Conservation (phyloP, 805 yeast species). For the Cyberlindnera bimundalis region DNA sequence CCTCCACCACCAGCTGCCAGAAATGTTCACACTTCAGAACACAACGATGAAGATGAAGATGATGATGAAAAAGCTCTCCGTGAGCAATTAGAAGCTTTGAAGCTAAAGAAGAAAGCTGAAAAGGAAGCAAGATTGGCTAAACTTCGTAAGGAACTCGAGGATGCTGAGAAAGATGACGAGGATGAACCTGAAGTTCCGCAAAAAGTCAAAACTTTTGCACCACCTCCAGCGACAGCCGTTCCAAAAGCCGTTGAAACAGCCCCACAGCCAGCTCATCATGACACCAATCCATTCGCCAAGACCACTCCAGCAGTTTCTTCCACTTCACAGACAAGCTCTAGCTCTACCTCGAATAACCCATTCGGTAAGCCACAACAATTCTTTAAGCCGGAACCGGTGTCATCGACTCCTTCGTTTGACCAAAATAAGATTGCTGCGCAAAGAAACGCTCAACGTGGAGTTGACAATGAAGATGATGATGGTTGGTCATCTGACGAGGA, state of each 20-base stretch:
- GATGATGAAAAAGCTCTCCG: constrained; percentile 46
- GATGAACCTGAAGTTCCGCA: constrained; percentile 31
- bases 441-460: constrained; percentile 63
- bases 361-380: constrained; percentile 49
- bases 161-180: constrained; percentile 41
- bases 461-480: constrained; percentile 32
- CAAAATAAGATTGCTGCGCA: constrained; percentile 62
- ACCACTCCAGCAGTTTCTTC: constrained; percentile 18
- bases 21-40: constrained; percentile 1
- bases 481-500: constrained; percentile 34
- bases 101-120: constrained; percentile 50
- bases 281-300: constrained; percentile 28
- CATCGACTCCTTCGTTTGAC: constrained; percentile 38
- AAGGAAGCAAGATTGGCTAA: constrained; percentile 59
- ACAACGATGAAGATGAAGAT: constrained; percentile 42
- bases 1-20: constrained; percentile 7
- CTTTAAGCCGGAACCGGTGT: constrained; percentile 22
- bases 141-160: constrained; percentile 57
- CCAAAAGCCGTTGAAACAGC: constrained; percentile 18
- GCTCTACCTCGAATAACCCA: constrained; percentile 39
- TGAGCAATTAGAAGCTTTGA: constrained; percentile 37
- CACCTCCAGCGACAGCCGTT: constrained; percentile 23
- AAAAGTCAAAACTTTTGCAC: constrained; percentile 21
- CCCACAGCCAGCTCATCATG: constrained; percentile 16
- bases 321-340: not conserved